phyloP scores from a whole-genome alignment of 1,284 basidiomycete genomes.

The Ceratobasidium sp. region DNA sequence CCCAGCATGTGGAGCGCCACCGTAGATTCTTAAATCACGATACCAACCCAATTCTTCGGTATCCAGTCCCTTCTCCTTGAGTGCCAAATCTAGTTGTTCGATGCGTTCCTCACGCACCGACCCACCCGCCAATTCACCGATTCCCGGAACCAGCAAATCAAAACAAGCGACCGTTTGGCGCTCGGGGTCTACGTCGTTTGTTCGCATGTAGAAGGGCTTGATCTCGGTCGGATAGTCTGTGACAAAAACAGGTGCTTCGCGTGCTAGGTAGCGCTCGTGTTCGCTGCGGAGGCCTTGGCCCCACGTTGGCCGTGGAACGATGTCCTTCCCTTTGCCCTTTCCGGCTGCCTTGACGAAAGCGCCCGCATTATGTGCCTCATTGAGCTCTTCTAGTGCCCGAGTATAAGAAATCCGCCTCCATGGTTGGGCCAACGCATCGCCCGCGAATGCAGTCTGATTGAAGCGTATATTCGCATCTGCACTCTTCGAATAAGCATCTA shows the following conservation, averaged over 20 bases:
- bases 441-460: conserved; percentile 6
- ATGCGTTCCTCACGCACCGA: conserved; percentile 88
- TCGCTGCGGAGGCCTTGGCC: conserved; percentile 83
- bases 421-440: conserved; percentile 46
- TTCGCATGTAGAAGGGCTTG: conserved; percentile 98
- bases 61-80: conserved; percentile 64
- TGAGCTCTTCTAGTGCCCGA: conserved; percentile 74
- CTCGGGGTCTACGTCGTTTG: conserved; percentile 58
- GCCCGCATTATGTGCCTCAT: conserved; percentile 55
- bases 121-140: conserved; percentile 94
- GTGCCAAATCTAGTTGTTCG: conserved; percentile 64
- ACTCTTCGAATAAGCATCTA: conserved; percentile 51
- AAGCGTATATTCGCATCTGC: conserved; percentile 38
- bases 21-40: conserved; percentile 76
- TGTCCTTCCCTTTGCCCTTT: conserved; percentile 32
- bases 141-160: conserved; percentile 87
- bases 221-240: conserved; percentile 84
- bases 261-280: conserved; percentile 92
- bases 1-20: conserved; percentile 89
- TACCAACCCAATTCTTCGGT: conserved; percentile 83
- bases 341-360: conserved; percentile 20
- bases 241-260: conserved; percentile 86
- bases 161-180: conserved; percentile 88
- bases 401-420: conserved; percentile 87
- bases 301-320: conserved; percentile 72